These are phyloP conservation scores for Xylaria curta DNA, from an alignment of 495 filamentous ascomycete species.

Conservation along the genomic window DNA sequence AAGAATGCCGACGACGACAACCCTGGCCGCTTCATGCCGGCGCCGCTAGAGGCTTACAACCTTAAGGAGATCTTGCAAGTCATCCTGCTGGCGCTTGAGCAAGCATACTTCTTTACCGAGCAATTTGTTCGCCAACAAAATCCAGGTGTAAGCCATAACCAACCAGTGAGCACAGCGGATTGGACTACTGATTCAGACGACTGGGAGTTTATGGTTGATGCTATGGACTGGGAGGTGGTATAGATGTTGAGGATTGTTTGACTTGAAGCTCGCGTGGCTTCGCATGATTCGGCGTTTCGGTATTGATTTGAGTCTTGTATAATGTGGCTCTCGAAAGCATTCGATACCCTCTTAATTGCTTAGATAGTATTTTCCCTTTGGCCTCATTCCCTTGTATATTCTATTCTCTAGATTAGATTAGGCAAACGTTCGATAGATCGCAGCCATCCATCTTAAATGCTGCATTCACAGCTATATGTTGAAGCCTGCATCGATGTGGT, in stretches of 20 bases:
- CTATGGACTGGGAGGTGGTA: slow-evolving; percentile 70
- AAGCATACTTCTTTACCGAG: slow-evolving; percentile 42
- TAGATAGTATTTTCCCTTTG: background rate
- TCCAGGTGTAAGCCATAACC: background rate
- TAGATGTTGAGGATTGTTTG: slow-evolving; percentile 27
- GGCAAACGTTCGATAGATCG: slow-evolving; percentile 4
- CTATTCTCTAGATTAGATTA: slow-evolving; percentile 9
- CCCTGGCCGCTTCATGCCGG: slow-evolving; percentile 36
- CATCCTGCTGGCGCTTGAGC: slow-evolving; percentile 50
- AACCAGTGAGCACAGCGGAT: slow-evolving; percentile 22
- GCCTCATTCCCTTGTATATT: slow-evolving; percentile 5
- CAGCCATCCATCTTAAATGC: background rate
- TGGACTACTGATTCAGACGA: slow-evolving; percentile 44
- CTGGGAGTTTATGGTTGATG: slow-evolving; percentile 69
- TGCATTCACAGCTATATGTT: background rate
- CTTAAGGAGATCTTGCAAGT: slow-evolving; percentile 59
- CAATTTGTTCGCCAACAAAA: slow-evolving; percentile 45
- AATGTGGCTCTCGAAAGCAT: background rate
- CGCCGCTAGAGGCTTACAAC: slow-evolving; percentile 60
- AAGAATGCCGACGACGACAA: slow-evolving; percentile 61
- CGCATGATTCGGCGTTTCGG: background rate
- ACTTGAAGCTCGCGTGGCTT: background rate
- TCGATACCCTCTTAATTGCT: slow-evolving; percentile 10
- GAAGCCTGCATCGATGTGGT: background rate
- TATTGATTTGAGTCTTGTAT: background rate